Base-by-base conservation (phyloP, 2,329 filamentous ascomycete species). In the Nothomitra cinnamomea region DNA sequence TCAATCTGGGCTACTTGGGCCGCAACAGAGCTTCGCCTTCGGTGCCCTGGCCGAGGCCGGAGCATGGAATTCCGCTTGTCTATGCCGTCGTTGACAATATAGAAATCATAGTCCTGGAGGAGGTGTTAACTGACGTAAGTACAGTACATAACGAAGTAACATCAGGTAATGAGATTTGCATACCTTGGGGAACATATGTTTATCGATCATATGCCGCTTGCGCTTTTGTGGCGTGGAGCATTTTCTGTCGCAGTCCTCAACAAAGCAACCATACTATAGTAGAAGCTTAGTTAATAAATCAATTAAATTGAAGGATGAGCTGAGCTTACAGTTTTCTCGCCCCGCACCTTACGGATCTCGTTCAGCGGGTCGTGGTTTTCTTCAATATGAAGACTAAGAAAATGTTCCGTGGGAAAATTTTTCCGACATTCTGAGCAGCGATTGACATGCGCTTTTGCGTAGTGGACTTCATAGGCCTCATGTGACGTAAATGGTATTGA, bases 331-430 rank as follows among this genome's bases (percentile, higher is more conserved):
- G 85, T 95, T 62, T 87, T 89, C 64, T 95, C 88, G 43, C 89
- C 92, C 60, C 80, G 78, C 52, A 87, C 87, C 60, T 81, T 78
- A 62, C 74, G 79, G 10, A 86, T 77, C 51, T 79, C 80, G 40
- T 78, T 74, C 56, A 96, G 75, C 6, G 87, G 79, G 67, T 98
- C 88, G 67, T 96, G 92, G 59, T 83, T 86, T 67, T 96, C 92
- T 60, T 89, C 81, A 58, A 95, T 89, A 64, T 98, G 92, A 47
- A 96, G 68, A 54, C 76, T 73, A 51, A 98, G 73, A 53, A 92
- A 80, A 64, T 89, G 82, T 36, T 82, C 76, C 0, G 87, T 88
- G 1, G 92, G 92, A 57, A 96, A 87, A 65, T 95, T 96, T 65
- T 79, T 87, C 54, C 77, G 74, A 65, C 92, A 98, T 62, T 88